phyloP scores from a whole-genome alignment of 345 rosid genomes.

The Pistacia vera region DNA sequence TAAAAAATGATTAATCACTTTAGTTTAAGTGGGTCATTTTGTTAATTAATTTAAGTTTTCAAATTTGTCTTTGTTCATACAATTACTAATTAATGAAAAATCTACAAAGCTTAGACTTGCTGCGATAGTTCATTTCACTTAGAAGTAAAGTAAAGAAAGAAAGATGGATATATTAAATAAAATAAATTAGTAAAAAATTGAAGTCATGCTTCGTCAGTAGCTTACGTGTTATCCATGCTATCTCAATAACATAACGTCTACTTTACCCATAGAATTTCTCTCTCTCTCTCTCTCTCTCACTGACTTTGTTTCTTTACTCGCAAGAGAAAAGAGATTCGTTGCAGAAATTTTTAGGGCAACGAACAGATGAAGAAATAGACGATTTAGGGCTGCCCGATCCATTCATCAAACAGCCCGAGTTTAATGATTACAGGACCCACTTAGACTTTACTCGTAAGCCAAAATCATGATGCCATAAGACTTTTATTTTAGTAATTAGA shows the following conservation, averaged over 20 bases:
- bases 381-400: conserved; percentile 38
- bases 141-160: conserved; percentile 23
- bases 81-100: too few relatives aligned
- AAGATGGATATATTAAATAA: too few relatives aligned
- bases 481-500: conserved; percentile 20
- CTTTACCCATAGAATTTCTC: conserved; percentile 35
- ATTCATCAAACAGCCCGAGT: conserved; percentile 41
- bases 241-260: conserved; percentile 21
- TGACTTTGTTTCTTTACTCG: conserved; percentile 11
- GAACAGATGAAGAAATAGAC: conserved; percentile 30
- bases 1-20: background rate
- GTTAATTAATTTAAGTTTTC: too few relatives aligned
- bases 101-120: too few relatives aligned
- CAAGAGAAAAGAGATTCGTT: conserved; percentile 4
- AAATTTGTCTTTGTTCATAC: too few relatives aligned
- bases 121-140: conserved; percentile 11
- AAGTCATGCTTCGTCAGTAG: conserved; percentile 51
- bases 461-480: conserved; percentile 53
- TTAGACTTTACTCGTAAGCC: conserved; percentile 64
- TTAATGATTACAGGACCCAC: conserved; percentile 59
- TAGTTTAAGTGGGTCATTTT: too few relatives aligned
- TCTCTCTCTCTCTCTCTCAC: background rate
- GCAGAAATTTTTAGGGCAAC: conserved; percentile 24
- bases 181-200: conserved; percentile 2
- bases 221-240: conserved; percentile 28